These are phyloP conservation scores for Coemansia sp. DNA, from an alignment of 192 early-diverging fungal genomes.

Conservation along the genomic window DNA sequence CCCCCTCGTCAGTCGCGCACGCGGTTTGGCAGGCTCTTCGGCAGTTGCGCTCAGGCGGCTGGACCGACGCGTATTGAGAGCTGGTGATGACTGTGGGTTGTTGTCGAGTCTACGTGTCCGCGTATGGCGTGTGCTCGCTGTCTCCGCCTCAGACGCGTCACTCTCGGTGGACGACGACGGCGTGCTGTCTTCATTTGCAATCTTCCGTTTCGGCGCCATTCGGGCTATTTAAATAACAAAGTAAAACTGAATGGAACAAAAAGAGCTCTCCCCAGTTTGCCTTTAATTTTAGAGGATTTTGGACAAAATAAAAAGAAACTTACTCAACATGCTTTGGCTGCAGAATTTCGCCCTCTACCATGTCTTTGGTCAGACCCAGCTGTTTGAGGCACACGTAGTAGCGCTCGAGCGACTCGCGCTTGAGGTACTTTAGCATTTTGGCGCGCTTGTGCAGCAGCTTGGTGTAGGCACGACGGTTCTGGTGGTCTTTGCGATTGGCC, in stretches of 20 bases:
- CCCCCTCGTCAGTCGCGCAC: constrained; percentile 37
- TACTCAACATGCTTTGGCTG: constrained; percentile 50
- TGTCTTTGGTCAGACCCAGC: constrained; percentile 66
- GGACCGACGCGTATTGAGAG: constrained; percentile 39
- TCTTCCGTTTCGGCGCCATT: constrained; percentile 47
- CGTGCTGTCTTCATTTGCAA: constrained; percentile 14
- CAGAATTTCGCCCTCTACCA: constrained; percentile 60
- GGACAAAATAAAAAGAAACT: not conserved
- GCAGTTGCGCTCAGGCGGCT: constrained; percentile 27
- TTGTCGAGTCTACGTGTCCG: constrained; percentile 18
- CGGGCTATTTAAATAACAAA: constrained; percentile 6
- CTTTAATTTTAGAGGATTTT: not conserved
- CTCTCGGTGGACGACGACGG: constrained; percentile 15
- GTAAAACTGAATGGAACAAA: constrained; percentile 9
- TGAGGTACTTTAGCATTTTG: constrained; percentile 85
- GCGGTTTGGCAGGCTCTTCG: constrained; percentile 24
- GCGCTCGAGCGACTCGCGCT: constrained; percentile 65
- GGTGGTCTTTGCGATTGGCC: constrained; percentile 82
- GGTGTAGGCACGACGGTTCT: constrained; percentile 82
- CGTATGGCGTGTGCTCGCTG: constrained; percentile 13
- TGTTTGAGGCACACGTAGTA: constrained; percentile 69
- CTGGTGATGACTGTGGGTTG: constrained; percentile 24
- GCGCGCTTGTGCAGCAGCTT: constrained; percentile 78
- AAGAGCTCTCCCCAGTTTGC: not conserved
- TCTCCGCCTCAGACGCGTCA: constrained; percentile 24